phyloP scores from a whole-genome alignment of 1,139 yeast genomes.

The Pichia sp. region DNA sequence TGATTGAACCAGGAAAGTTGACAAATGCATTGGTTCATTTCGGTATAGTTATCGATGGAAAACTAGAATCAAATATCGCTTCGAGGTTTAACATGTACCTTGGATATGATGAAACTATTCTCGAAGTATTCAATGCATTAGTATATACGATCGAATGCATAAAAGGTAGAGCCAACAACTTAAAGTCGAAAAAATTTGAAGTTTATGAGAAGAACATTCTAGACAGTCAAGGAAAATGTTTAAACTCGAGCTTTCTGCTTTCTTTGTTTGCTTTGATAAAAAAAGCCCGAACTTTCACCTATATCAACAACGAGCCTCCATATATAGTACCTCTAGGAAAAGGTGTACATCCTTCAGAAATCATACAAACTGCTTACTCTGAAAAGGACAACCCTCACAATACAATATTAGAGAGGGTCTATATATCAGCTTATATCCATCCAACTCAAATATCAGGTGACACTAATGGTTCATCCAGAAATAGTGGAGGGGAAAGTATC shows the following conservation, averaged over 20 bases:
- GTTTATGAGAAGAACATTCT: constrained; percentile 11
- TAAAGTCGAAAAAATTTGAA: not conserved
- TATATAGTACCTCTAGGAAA: constrained; percentile 27
- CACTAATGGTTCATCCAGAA: not conserved
- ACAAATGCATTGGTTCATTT: constrained; percentile 26
- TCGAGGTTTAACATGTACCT: constrained; percentile 49
- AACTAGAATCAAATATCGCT: constrained; percentile 17
- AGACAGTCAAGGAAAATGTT: constrained; percentile 10
- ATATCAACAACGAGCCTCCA: constrained; percentile 30
- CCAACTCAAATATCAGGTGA: constrained; percentile 13
- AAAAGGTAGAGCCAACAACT: constrained; percentile 31
- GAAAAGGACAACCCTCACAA: constrained; percentile 1
- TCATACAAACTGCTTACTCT: constrained; percentile 18
- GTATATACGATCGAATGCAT: constrained; percentile 39
- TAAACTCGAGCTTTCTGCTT: constrained; percentile 18
- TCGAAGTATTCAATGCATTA: constrained; percentile 42
- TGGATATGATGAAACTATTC: constrained; percentile 50
- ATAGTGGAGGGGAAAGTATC: not conserved
- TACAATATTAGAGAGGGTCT: constrained; percentile 2
- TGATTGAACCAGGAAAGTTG: constrained; percentile 17
- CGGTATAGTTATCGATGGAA: constrained; percentile 28
- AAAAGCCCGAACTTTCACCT: constrained; percentile 28
- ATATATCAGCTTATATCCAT: constrained; percentile 31
- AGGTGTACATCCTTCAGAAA: constrained; percentile 30
- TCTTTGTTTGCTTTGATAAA: constrained; percentile 20